Base-by-base conservation (phyloP, 352 stramenopile genomes). In the Pythium sp. region DNA sequence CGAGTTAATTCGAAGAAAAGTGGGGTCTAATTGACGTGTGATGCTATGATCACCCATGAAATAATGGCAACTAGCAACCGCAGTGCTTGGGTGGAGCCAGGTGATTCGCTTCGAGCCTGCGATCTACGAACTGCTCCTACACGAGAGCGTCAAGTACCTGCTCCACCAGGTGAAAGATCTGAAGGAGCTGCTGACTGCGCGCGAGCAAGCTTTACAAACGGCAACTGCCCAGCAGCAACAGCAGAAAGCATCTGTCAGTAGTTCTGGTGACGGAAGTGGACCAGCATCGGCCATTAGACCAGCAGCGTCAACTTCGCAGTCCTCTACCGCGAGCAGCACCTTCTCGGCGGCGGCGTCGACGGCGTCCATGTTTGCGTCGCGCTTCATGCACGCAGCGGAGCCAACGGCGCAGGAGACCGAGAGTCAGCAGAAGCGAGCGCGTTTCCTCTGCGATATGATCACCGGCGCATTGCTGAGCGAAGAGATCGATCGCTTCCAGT, bases 61-160 rank as follows among this genome's bases (percentile, higher is more conserved):
- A 24, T 15, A 18, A 11, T 28, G 49, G 26, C 34, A 18, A 58
- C 14, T 56, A 88, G 83, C 76, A 22, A 68, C 64, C 30, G 78
- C 73, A 6, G 69, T 89, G 26, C 68, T 63, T 2, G 62, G 72
- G 5, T 93, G 84, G 84, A 79, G 75, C 53, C 75, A 89, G 49
- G 71, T 81, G 18, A 62, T 74, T 18, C 75, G 63, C 20, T 81
- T 86, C 62, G 79, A 89, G 41, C 79, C 84, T 24, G 71, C 58
- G n/a, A 86, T 91, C 22, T 86, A 87, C 71, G 85, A 90, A 65
- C 67, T 93, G 5, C 68, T 88, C 41, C 64, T 93, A 32, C 77
- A 91, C 51, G 85, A 90, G 66, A 79, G 76, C 54, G 59, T 89
- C 68, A 87, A 86, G 62, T 93, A 91, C 64, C 67, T 93, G 61